Conservation (phyloP, 1,284 basidiomycete genomes). For the Mycosarcoma maydis region DNA sequence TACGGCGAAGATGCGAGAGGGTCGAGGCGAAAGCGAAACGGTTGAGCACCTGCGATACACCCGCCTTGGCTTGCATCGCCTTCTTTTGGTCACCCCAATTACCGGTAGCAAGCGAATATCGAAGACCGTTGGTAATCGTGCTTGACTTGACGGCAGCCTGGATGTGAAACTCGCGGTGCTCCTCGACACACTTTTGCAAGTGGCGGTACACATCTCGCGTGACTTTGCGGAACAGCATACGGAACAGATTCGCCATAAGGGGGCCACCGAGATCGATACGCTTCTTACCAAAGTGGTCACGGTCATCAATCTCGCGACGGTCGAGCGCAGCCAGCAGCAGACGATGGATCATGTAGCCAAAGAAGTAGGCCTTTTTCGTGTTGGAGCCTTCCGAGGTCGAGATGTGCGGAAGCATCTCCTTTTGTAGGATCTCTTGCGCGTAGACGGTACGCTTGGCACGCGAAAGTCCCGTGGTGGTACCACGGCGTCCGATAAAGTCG, state of each 20-base stretch:
- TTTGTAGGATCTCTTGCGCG: constrained; percentile 96
- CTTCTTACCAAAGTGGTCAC: constrained; percentile 99
- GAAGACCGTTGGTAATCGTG: constrained; percentile 97
- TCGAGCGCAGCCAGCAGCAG: constrained; percentile 91
- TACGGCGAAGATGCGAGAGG: constrained; percentile 94
- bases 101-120: constrained; percentile 97
- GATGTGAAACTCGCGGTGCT: constrained; percentile 93
- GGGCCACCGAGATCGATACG: constrained; percentile 95
- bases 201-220: constrained; percentile 97
- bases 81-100: constrained; percentile 99
- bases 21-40: constrained; percentile 99
- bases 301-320: constrained; percentile 94
- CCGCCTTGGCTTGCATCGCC: constrained; percentile 92
- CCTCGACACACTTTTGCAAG: constrained; percentile 93
- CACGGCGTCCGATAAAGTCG: constrained; percentile 98
- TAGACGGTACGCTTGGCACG: constrained; percentile 92
- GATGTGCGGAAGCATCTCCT: constrained; percentile 98
- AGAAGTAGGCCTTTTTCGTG: constrained; percentile 99
- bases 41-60: constrained; percentile 98
- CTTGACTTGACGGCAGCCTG: constrained; percentile 87
- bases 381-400: constrained; percentile 95
- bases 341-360: constrained; percentile 99
- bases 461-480: constrained; percentile 91
- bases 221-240: constrained; percentile 96
- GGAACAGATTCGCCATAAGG: constrained; percentile 91